These are phyloP conservation scores for Kodamaea jinghongensis DNA, from an alignment of 805 yeast genomes.

Conservation along the genomic window DNA sequence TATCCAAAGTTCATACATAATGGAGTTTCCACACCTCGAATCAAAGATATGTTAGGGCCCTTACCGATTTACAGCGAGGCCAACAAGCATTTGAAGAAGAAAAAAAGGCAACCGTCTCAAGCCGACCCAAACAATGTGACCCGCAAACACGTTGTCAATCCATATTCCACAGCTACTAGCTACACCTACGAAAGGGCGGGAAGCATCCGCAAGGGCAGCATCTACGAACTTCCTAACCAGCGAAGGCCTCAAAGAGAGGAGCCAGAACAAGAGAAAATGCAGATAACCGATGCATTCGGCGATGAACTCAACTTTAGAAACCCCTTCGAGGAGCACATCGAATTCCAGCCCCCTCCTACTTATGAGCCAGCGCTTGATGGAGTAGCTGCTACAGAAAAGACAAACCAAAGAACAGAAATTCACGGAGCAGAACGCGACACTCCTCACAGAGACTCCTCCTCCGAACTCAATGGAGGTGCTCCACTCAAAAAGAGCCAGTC, in stretches of 20 bases:
- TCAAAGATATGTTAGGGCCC: constrained; percentile 29
- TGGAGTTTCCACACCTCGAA: constrained; percentile 36
- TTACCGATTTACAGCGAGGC: constrained; percentile 43
- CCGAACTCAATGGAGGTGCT: constrained; percentile 2
- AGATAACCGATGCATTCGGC: constrained; percentile 8
- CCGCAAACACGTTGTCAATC: background rate
- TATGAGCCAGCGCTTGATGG: constrained; percentile 1
- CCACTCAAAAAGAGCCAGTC: constrained; percentile 20
- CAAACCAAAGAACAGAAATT: constrained; percentile 2
- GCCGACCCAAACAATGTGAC: constrained; percentile 5
- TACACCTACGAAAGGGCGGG: constrained; percentile 6
- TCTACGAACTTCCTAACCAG: background rate
- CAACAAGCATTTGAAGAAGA: constrained; percentile 26
- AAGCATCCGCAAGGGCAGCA: constrained; percentile 6
- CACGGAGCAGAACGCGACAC: background rate
- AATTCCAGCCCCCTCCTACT: constrained; percentile 7
- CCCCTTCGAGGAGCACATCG: constrained; percentile 15
- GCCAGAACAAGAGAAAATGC: background rate
- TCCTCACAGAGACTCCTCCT: constrained; percentile 7
- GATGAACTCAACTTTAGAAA: constrained; percentile 13
- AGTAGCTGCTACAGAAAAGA: background rate
- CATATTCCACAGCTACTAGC: constrained; percentile 3
- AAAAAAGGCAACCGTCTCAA: constrained; percentile 11
- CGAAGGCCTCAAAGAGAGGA: no score
- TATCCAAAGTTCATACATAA: constrained; percentile 40